A percentile compares a stretch with the other conserved stretches of the same genome.
Conservation (phyloP, 2,329 filamentous ascomycete species). For the Orbilia ellipsospora region DNA sequence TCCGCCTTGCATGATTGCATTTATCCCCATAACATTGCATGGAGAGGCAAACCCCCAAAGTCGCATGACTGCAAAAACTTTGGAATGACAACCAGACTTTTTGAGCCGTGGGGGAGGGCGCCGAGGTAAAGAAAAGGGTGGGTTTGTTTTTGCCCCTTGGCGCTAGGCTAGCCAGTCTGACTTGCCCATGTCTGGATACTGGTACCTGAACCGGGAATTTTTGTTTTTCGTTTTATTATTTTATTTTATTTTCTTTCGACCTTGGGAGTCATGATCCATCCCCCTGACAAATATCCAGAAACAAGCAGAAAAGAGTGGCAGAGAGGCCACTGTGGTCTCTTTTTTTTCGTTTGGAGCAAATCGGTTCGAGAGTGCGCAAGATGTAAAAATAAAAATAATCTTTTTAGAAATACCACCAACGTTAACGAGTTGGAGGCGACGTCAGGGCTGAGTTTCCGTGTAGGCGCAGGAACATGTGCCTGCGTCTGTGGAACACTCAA, state of each 20-base stretch:
- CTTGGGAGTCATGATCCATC: slow-evolving; percentile 5
- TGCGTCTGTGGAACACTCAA: slow-evolving; percentile 1
- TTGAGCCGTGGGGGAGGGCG: not conserved
- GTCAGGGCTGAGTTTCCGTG: not conserved
- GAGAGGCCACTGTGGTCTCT: slow-evolving; percentile 13
- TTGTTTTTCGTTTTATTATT: slow-evolving; percentile 4
- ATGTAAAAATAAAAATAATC: not conserved
- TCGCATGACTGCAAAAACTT: not conserved
- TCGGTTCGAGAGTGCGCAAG: slow-evolving; percentile 1
- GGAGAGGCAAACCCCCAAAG: slow-evolving; percentile 2
- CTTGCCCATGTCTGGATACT: slow-evolving; percentile 5
- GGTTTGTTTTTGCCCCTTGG: slow-evolving; percentile 6
- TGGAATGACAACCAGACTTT: not conserved
- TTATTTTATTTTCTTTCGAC: slow-evolving; percentile 5
- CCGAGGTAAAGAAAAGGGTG: not conserved
- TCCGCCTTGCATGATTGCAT: slow-evolving; percentile 6
- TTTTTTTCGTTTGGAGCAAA: not conserved
- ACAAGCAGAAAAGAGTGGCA: not conserved
- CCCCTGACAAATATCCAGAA: slow-evolving; percentile 13
- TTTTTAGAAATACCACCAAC: slow-evolving; percentile 10
- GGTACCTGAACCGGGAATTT: not conserved
- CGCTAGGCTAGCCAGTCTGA: slow-evolving; percentile 5
- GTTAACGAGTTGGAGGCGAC: not conserved
- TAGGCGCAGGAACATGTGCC: not conserved
- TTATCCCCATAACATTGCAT: not conserved